phyloP scores from a whole-genome alignment of 2,329 filamentous ascomycete species.

The Phoma sp. region DNA sequence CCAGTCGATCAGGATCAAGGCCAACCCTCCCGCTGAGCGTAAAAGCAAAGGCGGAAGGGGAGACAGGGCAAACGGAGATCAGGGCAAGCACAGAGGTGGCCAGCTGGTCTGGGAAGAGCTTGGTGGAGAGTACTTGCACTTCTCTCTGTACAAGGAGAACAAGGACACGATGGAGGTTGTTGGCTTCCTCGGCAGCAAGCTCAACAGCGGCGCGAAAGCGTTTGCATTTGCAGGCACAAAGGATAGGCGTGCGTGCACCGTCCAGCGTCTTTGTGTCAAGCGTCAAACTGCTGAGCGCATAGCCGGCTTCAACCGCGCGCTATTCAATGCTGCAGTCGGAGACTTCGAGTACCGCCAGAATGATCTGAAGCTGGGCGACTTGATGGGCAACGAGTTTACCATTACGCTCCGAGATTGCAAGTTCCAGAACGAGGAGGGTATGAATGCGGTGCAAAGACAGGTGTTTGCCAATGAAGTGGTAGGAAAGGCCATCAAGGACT shows the following conservation, averaged over 20 bases:
- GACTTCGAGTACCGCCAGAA: conserved; percentile 79
- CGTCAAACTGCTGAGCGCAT: conserved; percentile 68
- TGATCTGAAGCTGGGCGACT: conserved; percentile 80
- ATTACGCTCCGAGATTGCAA: conserved; percentile 88
- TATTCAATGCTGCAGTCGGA: conserved; percentile 71
- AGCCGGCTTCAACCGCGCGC: conserved; percentile 64
- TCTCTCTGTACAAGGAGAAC: conserved; percentile 95
- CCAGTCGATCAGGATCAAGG: conserved; percentile 67
- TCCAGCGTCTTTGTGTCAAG: conserved; percentile 76
- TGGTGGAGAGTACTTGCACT: conserved; percentile 84
- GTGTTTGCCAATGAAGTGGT: conserved; percentile 61
- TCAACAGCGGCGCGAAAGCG: conserved; percentile 71
- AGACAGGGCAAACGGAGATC: conserved; percentile 25
- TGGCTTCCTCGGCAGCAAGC: conserved; percentile 73
- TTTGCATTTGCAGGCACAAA: conserved; percentile 90
- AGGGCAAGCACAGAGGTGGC: conserved; percentile 31
- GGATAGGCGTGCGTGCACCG: conserved; percentile 84
- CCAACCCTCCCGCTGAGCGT: conserved; percentile 49
- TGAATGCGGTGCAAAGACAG: conserved; percentile 43
- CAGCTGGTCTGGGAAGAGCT: conserved; percentile 66
- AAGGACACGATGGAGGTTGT: conserved; percentile 95
- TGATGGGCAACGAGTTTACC: conserved; percentile 88
- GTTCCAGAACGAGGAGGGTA: conserved; percentile 58
- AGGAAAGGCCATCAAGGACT: conserved; percentile 66
- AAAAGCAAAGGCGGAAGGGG: conserved; percentile 37